phyloP scores from a whole-genome alignment of 495 filamentous ascomycete genomes.

The Penicillium bovifimosum region DNA sequence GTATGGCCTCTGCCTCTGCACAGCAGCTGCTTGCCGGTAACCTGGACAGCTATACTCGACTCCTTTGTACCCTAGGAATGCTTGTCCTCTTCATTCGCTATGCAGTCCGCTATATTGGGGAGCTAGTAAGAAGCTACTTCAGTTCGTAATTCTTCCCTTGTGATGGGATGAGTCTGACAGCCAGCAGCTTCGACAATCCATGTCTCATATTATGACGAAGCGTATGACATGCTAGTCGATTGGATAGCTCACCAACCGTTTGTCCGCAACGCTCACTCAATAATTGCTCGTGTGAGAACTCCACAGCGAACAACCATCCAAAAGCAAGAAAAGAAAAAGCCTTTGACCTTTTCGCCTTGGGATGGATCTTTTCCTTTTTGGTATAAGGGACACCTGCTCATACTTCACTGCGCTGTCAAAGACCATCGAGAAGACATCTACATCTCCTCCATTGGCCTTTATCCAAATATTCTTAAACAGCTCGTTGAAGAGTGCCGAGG shows the following conservation, averaged over 20 bases:
- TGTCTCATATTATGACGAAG: slow-evolving; percentile 24
- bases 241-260: slow-evolving; percentile 23
- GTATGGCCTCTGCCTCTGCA: slow-evolving; percentile 14
- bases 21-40: slow-evolving; percentile 20
- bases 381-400: slow-evolving; percentile 23
- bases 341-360: slow-evolving; percentile 25
- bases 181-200: slow-evolving; percentile 24
- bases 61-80: slow-evolving; percentile 19
- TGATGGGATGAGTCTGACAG: slow-evolving; percentile 15
- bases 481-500: slow-evolving; percentile 16
- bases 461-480: slow-evolving; percentile 16
- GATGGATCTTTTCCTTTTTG: slow-evolving; percentile 23
- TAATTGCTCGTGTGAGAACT: slow-evolving; percentile 19
- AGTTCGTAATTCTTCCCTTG: slow-evolving; percentile 20
- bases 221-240: slow-evolving; percentile 25
- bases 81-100: slow-evolving; percentile 24
- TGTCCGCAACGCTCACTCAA: slow-evolving; percentile 16
- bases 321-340: slow-evolving; percentile 21
- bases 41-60: slow-evolving; percentile 17
- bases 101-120: slow-evolving; percentile 17
- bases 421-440: slow-evolving; percentile 16
- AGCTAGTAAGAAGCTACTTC: slow-evolving; percentile 24
- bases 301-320: slow-evolving; percentile 7
- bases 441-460: slow-evolving; percentile 18
- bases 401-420: slow-evolving; percentile 18